phyloP scores from a whole-genome alignment of 2,329 filamentous ascomycete genomes.

The Xylaria sp. region DNA sequence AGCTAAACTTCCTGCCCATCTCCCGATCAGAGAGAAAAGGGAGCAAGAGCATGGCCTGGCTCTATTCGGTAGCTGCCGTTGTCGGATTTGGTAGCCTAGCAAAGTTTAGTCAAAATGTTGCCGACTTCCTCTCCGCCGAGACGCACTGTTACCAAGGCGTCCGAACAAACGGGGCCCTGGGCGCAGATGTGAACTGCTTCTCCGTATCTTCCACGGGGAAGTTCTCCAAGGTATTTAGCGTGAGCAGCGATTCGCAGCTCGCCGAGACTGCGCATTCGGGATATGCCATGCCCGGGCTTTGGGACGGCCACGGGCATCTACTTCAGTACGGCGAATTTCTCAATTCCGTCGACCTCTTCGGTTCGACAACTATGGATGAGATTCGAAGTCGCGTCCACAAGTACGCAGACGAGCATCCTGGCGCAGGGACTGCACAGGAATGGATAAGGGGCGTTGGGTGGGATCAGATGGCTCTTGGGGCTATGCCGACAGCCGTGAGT shows the following conservation, averaged over 20 bases:
- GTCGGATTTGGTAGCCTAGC: conserved; percentile 43
- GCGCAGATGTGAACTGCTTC: conserved; percentile 64
- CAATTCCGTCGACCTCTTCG: conserved; percentile 73
- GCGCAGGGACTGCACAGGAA: conserved; percentile 62
- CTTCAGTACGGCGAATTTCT: conserved; percentile 74
- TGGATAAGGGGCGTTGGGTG: conserved; percentile 77
- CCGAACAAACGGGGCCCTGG: conserved; percentile 54
- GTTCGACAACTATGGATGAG: conserved; percentile 64
- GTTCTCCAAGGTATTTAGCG: conserved; percentile 62
- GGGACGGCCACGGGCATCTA: conserved; percentile 77
- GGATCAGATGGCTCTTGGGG: conserved; percentile 74
- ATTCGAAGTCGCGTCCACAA: conserved; percentile 62
- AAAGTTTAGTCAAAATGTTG: conserved; percentile 41
- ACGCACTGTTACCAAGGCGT: conserved; percentile 59
- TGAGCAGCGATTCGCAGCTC: conserved; percentile 45
- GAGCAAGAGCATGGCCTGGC: conserved; percentile 33
- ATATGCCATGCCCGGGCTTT: conserved; percentile 73
- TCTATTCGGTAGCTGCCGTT: conserved; percentile 39
- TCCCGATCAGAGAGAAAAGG: background rate
- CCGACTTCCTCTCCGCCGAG: conserved; percentile 44
- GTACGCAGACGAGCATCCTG: conserved; percentile 63
- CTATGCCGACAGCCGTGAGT: conserved; percentile 73
- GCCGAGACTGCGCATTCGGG: conserved; percentile 55
- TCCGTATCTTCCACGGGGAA: conserved; percentile 60
- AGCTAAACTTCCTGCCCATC: background rate